phyloP scores from a whole-genome alignment of 495 filamentous ascomycete species.

The Penicillium coprophilum region DNA sequence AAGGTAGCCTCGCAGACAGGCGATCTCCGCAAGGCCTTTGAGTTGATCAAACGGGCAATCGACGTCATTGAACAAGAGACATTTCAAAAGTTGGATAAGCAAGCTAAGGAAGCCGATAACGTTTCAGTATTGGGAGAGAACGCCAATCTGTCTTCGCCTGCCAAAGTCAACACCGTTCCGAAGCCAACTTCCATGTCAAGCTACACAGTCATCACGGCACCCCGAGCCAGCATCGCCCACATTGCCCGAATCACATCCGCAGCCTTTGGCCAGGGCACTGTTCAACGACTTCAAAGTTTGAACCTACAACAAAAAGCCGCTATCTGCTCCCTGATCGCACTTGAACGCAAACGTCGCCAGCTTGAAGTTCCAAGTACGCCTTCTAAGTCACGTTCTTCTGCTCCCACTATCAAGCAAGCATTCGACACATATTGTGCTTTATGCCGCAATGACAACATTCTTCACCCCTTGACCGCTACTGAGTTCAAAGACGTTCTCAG shows the following conservation, averaged over 20 bases:
- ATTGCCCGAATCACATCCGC: slow-evolving; percentile 85
- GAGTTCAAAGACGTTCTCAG: slow-evolving; percentile 95
- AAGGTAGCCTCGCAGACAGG: slow-evolving; percentile 93
- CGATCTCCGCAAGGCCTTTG: slow-evolving; percentile 92
- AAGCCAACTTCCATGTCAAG: slow-evolving; percentile 47
- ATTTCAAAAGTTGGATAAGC: slow-evolving; percentile 43
- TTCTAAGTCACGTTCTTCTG: slow-evolving; percentile 53
- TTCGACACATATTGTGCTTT: slow-evolving; percentile 76
- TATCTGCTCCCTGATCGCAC: slow-evolving; percentile 78
- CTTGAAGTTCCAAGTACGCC: slow-evolving; percentile 50
- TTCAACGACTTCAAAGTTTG: slow-evolving; percentile 76
- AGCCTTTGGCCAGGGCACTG: slow-evolving; percentile 80
- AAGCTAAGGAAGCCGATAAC: slow-evolving; percentile 35
- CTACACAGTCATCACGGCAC: slow-evolving; percentile 72
- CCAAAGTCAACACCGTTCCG: slow-evolving; percentile 22
- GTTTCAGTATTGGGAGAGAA: slow-evolving; percentile 66
- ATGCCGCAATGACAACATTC: slow-evolving; percentile 77
- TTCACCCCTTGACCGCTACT: slow-evolving; percentile 81
- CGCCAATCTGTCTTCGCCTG: slow-evolving; percentile 65
- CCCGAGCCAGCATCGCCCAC: slow-evolving; percentile 84
- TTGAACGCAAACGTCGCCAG: slow-evolving; percentile 61
- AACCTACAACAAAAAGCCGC: slow-evolving; percentile 97
- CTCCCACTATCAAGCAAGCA: slow-evolving; percentile 73
- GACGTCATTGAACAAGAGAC: slow-evolving; percentile 88
- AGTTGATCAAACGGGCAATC: slow-evolving; percentile 85